phyloP scores from a whole-genome alignment of 2,329 filamentous ascomycete species.

The Xylaria sp. region DNA sequence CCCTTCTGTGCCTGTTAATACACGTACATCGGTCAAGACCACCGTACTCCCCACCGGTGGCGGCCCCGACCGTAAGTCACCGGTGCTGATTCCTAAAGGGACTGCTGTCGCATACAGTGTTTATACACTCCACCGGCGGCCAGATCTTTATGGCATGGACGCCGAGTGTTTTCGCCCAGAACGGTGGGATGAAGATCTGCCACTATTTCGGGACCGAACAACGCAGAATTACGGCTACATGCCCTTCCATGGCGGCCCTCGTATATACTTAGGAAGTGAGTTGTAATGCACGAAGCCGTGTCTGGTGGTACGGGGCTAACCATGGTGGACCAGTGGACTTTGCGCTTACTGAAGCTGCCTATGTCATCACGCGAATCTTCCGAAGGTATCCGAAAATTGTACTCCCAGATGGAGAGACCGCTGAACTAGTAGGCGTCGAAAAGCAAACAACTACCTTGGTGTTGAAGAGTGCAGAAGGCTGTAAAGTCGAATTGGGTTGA shows the following conservation, averaged over 20 bases:
- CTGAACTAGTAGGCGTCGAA: constrained; percentile 32
- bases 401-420: constrained; percentile 30
- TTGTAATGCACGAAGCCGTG: not conserved
- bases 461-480: constrained; percentile 32
- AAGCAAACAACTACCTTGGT: constrained; percentile 33
- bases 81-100: constrained; percentile 39
- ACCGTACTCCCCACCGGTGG: constrained; percentile 36
- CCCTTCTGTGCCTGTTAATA: constrained; percentile 37
- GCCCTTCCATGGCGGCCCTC: constrained; percentile 36
- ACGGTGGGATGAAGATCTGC: constrained; percentile 45
- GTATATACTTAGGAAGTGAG: constrained; percentile 37
- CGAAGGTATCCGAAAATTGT: constrained; percentile 32
- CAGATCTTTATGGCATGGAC: constrained; percentile 47
- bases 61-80: constrained; percentile 33
- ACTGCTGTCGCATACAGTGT: constrained; percentile 51
- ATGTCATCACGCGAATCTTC: constrained; percentile 33
- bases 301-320: not conserved
- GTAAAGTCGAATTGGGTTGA: constrained; percentile 32
- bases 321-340: constrained; percentile 34
- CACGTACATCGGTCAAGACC: constrained; percentile 28
- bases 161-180: constrained; percentile 52
- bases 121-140: constrained; percentile 52
- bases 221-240: constrained; percentile 34
- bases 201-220: constrained; percentile 27
- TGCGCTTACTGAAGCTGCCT: constrained; percentile 35